Evolutionary conservation across 768 basidiomycete species (phyloP).

Genomic region (Kwoniella dendrophila): DNA sequence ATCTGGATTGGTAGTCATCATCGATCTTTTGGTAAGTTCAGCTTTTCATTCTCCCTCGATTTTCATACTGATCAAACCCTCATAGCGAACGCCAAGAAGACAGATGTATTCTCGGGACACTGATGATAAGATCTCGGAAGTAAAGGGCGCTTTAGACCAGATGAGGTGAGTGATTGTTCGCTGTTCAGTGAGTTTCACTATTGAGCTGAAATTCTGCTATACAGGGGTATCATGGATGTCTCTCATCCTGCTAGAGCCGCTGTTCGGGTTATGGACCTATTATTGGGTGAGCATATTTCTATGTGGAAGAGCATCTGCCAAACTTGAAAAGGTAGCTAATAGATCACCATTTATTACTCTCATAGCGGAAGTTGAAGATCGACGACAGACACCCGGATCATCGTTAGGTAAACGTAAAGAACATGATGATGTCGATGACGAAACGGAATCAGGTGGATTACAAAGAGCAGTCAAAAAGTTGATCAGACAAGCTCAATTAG

Average conservation of each 20-base stretch:
- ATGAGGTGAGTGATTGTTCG: constrained; percentile 40
- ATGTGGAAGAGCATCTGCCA: neutral
- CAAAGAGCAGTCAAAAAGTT: constrained; percentile 55
- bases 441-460: constrained; percentile 42
- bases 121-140: constrained; percentile 49
- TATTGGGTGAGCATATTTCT: constrained; percentile 52
- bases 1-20: constrained; percentile 53
- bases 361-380: constrained; percentile 52
- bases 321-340: neutral
- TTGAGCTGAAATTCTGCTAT: constrained; percentile 4
- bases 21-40: constrained; percentile 51
- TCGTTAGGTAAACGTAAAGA: constrained; percentile 48
- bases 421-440: constrained; percentile 26
- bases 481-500: constrained; percentile 49
- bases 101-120: constrained; percentile 47
- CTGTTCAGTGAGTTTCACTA: neutral
- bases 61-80: neutral
- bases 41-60: neutral
- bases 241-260: constrained; percentile 54
- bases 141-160: constrained; percentile 49
- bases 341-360: constrained; percentile 14
- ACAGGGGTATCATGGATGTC: constrained; percentile 46
- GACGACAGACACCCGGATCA: constrained; percentile 37
- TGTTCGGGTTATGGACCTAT: constrained; percentile 53
- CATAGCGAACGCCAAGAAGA: constrained; percentile 32